Conservation (phyloP, 148 eudicot genomes). For the Amaranthus hypochondriacus region DNA sequence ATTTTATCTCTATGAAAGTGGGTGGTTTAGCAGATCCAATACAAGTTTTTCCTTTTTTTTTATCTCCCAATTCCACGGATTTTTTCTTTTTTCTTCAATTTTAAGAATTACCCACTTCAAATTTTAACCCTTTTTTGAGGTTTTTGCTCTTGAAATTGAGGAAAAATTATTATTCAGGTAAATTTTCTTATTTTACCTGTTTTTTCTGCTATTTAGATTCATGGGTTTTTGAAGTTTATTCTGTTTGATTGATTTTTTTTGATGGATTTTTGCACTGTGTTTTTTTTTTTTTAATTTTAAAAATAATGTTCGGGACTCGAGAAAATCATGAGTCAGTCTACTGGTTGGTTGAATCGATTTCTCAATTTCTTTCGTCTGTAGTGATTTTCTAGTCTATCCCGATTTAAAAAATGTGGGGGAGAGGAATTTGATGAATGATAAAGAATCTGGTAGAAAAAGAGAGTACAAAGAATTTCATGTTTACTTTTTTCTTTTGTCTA, state of each 20-base stretch:
- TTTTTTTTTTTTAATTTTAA: no score
- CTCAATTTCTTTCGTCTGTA: no score
- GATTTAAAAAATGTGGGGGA: no score
- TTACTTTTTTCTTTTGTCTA: background rate
- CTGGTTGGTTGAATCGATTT: no score
- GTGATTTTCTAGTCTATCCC: no score
- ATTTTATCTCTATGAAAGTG: background rate
- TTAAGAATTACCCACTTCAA: slow-evolving; percentile 4
- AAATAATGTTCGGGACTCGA: no score
- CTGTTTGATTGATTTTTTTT: no score
- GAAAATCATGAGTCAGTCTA: no score
- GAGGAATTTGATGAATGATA: no score
- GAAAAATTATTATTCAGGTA: slow-evolving; percentile 17
- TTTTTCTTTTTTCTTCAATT: background rate
- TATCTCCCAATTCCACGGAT: background rate
- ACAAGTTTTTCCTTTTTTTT: slow-evolving; percentile 13
- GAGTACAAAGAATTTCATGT: slow-evolving; percentile 4
- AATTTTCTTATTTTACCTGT: background rate
- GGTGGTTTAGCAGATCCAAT: slow-evolving; percentile 29
- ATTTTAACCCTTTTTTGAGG: background rate
- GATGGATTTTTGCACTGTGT: no score
- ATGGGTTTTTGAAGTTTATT: background rate
- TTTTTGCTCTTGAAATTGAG: background rate
- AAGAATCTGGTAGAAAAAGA: background rate
- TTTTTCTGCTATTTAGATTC: background rate